Percentiles rank a stretch among this genome's conserved stretches.
These are phyloP conservation scores for Phytophthora pini DNA, from an alignment of 352 stramenopile species.

Conservation along the genomic window DNA sequence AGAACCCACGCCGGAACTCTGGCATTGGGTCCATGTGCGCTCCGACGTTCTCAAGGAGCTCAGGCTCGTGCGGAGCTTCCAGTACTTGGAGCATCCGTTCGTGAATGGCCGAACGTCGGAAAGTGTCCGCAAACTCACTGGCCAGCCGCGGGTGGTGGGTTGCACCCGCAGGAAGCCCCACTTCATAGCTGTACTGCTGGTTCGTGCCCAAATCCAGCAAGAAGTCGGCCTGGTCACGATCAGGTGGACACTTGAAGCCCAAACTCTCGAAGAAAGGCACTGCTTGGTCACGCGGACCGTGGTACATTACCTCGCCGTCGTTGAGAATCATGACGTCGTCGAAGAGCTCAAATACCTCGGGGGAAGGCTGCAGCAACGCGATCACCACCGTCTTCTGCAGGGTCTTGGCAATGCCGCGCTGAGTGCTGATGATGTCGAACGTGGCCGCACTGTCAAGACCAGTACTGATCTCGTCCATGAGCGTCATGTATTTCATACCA, in stretches of 20 bases:
- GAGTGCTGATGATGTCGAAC: slow-evolving; percentile 43
- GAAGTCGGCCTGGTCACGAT: slow-evolving; percentile 48
- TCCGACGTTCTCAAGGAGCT: slow-evolving; percentile 24
- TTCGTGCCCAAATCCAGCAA: slow-evolving; percentile 48
- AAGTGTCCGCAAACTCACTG: slow-evolving; percentile 44
- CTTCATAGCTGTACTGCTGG: slow-evolving; percentile 43
- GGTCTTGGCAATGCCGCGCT: slow-evolving; percentile 32
- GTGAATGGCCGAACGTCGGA: slow-evolving; percentile 22
- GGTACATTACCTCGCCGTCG: slow-evolving; percentile 30
- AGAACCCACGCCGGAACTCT: slow-evolving; percentile 36
- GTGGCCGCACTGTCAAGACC: slow-evolving; percentile 84
- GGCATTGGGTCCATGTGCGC: slow-evolving; percentile 36
- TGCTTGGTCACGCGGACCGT: slow-evolving; percentile 45
- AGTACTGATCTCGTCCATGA: slow-evolving; percentile 93
- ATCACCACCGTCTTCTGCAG: slow-evolving; percentile 50
- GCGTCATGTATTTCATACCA: slow-evolving; percentile 71
- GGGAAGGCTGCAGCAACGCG: slow-evolving; percentile 82
- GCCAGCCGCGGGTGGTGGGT: slow-evolving; percentile 22
- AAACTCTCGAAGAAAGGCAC: slow-evolving; percentile 51
- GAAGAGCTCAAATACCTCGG: slow-evolving; percentile 34
- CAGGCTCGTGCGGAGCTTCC: slow-evolving; percentile 16
- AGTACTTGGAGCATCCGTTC: slow-evolving; percentile 22
- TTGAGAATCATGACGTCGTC: slow-evolving; percentile 29
- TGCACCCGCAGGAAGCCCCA: slow-evolving; percentile 3
- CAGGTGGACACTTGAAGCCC: slow-evolving; percentile 36